A percentile compares a stretch with the other conserved stretches of the same genome.
Evolutionary conservation across 805 yeast species (phyloP).

Genomic region (Ogataea pini): DNA sequence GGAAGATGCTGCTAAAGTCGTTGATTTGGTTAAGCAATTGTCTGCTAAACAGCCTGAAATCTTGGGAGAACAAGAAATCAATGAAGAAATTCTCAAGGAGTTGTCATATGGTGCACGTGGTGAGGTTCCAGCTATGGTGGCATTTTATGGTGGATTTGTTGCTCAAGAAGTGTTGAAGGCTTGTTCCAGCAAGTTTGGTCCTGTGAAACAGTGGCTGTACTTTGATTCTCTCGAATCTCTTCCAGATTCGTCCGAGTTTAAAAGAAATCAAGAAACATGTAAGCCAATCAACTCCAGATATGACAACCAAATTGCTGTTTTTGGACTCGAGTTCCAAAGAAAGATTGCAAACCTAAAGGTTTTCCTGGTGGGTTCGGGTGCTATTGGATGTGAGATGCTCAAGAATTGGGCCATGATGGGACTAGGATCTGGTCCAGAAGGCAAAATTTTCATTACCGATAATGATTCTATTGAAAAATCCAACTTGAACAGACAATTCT

Average conservation of each 20-base stretch:
- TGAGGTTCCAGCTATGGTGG: conserved; percentile 86
- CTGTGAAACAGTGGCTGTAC: conserved; percentile 87
- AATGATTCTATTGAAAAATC: conserved; percentile 95
- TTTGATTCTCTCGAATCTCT: conserved; percentile 92
- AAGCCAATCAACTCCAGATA: conserved; percentile 80
- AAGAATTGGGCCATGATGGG: conserved; percentile 99
- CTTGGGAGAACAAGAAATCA: conserved; percentile 54
- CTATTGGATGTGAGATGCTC: conserved; percentile 98
- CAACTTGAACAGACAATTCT: conserved; percentile 92
- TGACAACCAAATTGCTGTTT: conserved; percentile 94
- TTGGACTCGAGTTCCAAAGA: conserved; percentile 78
- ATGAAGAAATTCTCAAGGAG: conserved; percentile 67
- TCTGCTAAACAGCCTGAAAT: conserved; percentile 56
- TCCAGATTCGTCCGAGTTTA: conserved; percentile 58
- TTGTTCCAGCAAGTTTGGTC: conserved; percentile 93
- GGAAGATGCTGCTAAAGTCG: conserved; percentile 69
- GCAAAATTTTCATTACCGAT: conserved; percentile 84
- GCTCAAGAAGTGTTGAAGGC: conserved; percentile 98
- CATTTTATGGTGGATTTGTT: conserved; percentile 88
- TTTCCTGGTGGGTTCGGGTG: conserved; percentile 95
- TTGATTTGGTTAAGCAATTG: conserved; percentile 60
- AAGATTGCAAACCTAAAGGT: conserved; percentile 73
- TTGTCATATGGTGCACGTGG: conserved; percentile 86
- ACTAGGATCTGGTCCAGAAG: conserved; percentile 86
- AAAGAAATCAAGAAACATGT: conserved; percentile 71